Evolutionary conservation across 176 grass and related monocot genomes (phyloP), one percentile per base, ranked within the genome.

Genomic region (Lolium multiflorum): DNA sequence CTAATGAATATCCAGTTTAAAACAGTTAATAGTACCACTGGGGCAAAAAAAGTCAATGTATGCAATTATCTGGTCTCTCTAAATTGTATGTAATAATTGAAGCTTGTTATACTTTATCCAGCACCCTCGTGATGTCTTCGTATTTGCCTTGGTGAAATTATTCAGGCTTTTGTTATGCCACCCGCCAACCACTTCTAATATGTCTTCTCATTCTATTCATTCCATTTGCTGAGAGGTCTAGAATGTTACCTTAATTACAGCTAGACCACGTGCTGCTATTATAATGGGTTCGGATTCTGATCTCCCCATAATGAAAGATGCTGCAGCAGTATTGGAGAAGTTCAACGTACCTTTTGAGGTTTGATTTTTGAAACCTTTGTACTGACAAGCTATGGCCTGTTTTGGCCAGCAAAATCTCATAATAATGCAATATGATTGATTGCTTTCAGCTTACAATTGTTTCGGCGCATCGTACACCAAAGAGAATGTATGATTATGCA

Each of bases 241-340:
- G 1, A 18, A 81, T 89, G 14, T 56, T 67, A 17, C 16, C 3
- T 89, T 60, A 11, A 46, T 65, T 91, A 17, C 89, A 94, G 97
- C 20, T 81, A 90, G 51, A 88, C 90, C 92, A 88, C 74, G 84
- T 16, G 85, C 86, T 85, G 88, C 89, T 26, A 87, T 99, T 83
- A 94, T 99, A 76, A 99, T 96, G 97, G 97, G 97, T 4, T 99
- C 94, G 48, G 87, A 99, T 91, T 96, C 97, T 25, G 92, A 99
- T 89, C 92, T 99, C 72, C 85, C 87, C 41, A 62, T 83, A 26
- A 96, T 99, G 97, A 99, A 91, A 91, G 97, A 93, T 83, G 94
- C 94, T 70, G 92, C 89, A 17, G 73, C 55, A 63, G 43, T 99
- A 81, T 60, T 99, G 52, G 84, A 83, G 67, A 73, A 82, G 43